Base-by-base conservation (phyloP, 1,284 basidiomycete species). In the Mycena sp. region DNA sequence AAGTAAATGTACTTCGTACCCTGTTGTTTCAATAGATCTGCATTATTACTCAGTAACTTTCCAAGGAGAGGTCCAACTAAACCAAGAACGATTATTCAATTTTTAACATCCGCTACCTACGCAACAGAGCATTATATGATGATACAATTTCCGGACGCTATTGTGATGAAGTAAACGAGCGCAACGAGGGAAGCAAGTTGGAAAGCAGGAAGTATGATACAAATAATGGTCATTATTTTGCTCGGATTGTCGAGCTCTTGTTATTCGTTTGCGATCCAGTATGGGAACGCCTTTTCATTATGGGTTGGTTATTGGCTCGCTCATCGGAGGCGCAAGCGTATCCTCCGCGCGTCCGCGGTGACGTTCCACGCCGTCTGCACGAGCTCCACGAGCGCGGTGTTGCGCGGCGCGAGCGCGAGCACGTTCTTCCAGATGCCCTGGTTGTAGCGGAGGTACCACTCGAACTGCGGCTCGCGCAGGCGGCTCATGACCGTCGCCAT, bases 371-470 rank as follows among this genome's bases (percentile, higher is more conserved):
- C 84, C 14, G 76, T 82, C 64, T 80, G 78, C 26, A 83, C 79
- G 23, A 83, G 70, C 64, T 82, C 76, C 43, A 79, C 74, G 44
- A 86, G 66, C 29, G 70, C 64, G 32, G 68, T 57, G 58, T 83
- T 77, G 32, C 69, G 72, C 40, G 82, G 74, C 3, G 80, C 83
- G 49, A 85, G 71, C 7, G 78, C 75, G 9, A 87, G 81, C 35
- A 81, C 76, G 65, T 87, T 87, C 64, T 78, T 79, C 84, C 85
- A 85, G 40, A 85, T 69, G 9, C 85, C 85, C 41, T 81, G 79
- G 65, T 82, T 84, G 65, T 77, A 78, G 37, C 66, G 63, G 61
- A 76, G 70, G 28, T 76, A 69, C 30, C 70, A 67, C n/a, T 77
- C 72, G 59, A 85, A 80, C 25, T 73, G 73, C 28, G 75, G 70